phyloP scores from a whole-genome alignment of 441 rosid species.

The Erodium moschatum region DNA sequence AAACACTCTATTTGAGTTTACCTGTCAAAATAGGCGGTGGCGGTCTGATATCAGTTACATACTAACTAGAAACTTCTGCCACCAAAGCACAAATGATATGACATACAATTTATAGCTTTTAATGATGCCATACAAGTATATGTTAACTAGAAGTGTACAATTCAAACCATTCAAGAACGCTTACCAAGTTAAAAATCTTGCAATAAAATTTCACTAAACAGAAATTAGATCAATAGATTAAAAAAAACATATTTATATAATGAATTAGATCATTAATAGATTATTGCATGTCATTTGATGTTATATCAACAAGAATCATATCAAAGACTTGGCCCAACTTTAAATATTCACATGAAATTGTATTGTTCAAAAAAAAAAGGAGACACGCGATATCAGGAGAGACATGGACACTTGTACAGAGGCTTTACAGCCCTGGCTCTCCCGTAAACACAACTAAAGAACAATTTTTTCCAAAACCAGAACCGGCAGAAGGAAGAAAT shows the following conservation, averaged over 20 bases:
- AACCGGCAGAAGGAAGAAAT: neutral
- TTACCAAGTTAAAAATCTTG: neutral
- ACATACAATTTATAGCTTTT: neutral
- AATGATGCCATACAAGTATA: neutral
- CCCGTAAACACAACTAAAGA: neutral
- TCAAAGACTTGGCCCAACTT: too few relatives aligned
- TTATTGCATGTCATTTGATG: neutral
- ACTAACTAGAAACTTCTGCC: neutral
- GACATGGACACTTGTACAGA: neutral
- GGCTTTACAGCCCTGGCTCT: neutral
- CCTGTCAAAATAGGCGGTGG: slow-evolving; percentile 36
- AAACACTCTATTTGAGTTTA: slow-evolving; percentile 65
- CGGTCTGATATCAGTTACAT: neutral
- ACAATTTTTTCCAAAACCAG: neutral
- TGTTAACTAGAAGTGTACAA: neutral
- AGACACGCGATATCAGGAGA: neutral
- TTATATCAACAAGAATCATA: neutral
- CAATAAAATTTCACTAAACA: neutral
- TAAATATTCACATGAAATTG: neutral
- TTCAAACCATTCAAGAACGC: neutral
- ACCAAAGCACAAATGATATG: neutral
- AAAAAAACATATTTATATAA: neutral
- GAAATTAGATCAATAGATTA: neutral
- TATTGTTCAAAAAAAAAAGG: neutral
- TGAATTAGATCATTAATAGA: neutral